Percentiles rank a stretch among this genome's conserved stretches.
These are phyloP conservation scores for Metschnikowia vanudenii DNA, from an alignment of 805 yeast species.

Conservation along the genomic window DNA sequence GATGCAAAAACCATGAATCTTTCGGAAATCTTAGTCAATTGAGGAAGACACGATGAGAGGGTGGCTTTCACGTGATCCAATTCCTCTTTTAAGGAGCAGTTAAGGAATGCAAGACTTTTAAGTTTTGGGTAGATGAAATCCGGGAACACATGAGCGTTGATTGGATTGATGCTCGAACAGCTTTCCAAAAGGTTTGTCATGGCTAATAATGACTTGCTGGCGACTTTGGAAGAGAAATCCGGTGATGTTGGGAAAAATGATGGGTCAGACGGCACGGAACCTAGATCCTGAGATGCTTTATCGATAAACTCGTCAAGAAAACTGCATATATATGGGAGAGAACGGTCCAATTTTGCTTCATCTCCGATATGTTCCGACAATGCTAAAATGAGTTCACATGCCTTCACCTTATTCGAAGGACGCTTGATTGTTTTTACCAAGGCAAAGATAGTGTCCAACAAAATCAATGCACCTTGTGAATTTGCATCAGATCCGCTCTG, in stretches of 20 bases:
- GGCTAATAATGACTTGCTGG: constrained; percentile 60
- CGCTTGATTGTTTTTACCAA: constrained; percentile 59
- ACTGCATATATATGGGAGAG: constrained; percentile 75
- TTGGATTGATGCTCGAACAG: constrained; percentile 65
- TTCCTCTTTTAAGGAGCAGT: constrained; percentile 29
- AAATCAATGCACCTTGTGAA: constrained; percentile 48
- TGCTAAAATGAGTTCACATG: constrained; percentile 73
- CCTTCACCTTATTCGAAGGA: constrained; percentile 60
- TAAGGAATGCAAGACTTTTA: constrained; percentile 23
- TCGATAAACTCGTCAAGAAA: constrained; percentile 58
- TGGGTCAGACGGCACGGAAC: constrained; percentile 1
- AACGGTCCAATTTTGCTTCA: constrained; percentile 80
- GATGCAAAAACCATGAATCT: constrained; percentile 37
- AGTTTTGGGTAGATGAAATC: constrained; percentile 81
- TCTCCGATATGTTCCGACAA: constrained; percentile 76
- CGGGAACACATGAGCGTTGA: constrained; percentile 73
- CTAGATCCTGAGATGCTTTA: not conserved
- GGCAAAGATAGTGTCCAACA: constrained; percentile 58
- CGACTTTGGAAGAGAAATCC: constrained; percentile 54
- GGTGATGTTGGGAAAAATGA: constrained; percentile 5
- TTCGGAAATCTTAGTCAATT: constrained; percentile 62
- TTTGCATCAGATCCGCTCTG: constrained; percentile 16
- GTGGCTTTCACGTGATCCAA: constrained; percentile 48
- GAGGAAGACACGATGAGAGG: constrained; percentile 72
- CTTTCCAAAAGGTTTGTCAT: constrained; percentile 65